Evolutionary conservation across 163 green algal genomes (phyloP).

Genomic region (Smithsoniella earleae): DNA sequence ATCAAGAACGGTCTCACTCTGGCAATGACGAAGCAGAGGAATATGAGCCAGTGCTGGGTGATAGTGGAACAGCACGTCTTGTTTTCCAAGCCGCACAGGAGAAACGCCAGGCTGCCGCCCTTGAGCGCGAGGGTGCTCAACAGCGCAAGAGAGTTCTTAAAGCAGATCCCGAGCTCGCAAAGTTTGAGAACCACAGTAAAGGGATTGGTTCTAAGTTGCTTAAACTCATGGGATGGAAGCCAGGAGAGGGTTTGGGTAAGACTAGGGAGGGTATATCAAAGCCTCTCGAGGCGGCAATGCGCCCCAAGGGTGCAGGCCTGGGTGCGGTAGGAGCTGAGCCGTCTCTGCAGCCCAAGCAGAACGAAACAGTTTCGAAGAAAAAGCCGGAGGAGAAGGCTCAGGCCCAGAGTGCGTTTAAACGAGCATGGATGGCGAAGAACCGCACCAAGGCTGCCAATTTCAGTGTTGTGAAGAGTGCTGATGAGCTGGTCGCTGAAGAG

Average conservation of each 20-base stretch:
- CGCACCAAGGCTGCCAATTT: slow-evolving; percentile 26
- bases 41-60: neutral
- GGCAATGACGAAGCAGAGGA: neutral
- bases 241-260: slow-evolving; percentile 45
- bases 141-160: slow-evolving; percentile 25
- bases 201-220: slow-evolving; percentile 93
- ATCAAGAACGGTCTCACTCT: neutral
- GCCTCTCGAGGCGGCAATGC: slow-evolving; percentile 78
- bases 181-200: slow-evolving; percentile 93
- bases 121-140: slow-evolving; percentile 28
- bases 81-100: slow-evolving; percentile 31
- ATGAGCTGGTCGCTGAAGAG: slow-evolving; percentile 24
- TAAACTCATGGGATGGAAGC: slow-evolving; percentile 88
- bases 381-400: neutral
- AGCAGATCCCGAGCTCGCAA: slow-evolving; percentile 51
- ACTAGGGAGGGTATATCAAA: slow-evolving; percentile 74
- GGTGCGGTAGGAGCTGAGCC: slow-evolving; percentile 38
- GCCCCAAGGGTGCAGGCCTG: slow-evolving; percentile 88
- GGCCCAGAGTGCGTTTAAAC: slow-evolving; percentile 12
- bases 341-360: slow-evolving; percentile 8
- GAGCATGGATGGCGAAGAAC: slow-evolving; percentile 12
- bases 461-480: neutral
- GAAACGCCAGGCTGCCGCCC: slow-evolving; percentile 18
- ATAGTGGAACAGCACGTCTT: slow-evolving; percentile 6
- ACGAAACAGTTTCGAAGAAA: neutral